Evolutionary conservation across 352 stramenopile species (phyloP), one percentile per base, ranked within the genome.

Genomic region (Nothophytophthora sp.): DNA sequence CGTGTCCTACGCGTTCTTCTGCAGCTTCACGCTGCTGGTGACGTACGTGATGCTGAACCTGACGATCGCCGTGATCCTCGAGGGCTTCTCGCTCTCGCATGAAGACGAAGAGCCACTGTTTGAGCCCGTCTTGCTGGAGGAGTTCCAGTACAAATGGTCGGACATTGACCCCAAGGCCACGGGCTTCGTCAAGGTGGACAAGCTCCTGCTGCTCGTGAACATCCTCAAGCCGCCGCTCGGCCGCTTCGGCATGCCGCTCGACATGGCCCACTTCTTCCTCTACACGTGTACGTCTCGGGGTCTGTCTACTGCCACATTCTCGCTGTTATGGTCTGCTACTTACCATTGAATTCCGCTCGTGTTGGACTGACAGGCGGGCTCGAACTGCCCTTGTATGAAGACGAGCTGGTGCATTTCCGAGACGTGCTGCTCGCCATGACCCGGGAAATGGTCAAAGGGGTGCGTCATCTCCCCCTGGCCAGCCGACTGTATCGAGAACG

Each of bases 31-130:
- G 12, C 50, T 98, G 45, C 72, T 98, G n/a, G 76, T 98, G 27
- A 96, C 81, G 11, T 98, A 95, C 50, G 79, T 98, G 11, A 90
- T 97, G 64, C 75, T 98, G 19, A 98, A 98, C 51, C 69, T 98
- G 40, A 98, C 96, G 37, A 97, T 98, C 23, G 92, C 88, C 23
- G 86, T 98, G 23, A 96, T 98, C 43, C 79, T 98, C 10, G 89
- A 98, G 42, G 86, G 86, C 36, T 98, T 98, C 70, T 92, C 76
- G 13, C 63, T 76, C 29, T 90, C 76, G 1, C 79, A 90, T 6
- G 74, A 90, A 53, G 88, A 97, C 29, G 86, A 96, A 34, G 91
- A 98, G 23, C 81, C 90, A 3, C 75, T 91, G 23, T 85, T 97
- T 60, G 85, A 94, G 24, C 81, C 76, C 0, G 76, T 95, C 23